Percentiles rank a stretch among this genome's conserved stretches.
Conservation (phyloP, 768 basidiomycete species). For the Trametes cinnabarina region DNA sequence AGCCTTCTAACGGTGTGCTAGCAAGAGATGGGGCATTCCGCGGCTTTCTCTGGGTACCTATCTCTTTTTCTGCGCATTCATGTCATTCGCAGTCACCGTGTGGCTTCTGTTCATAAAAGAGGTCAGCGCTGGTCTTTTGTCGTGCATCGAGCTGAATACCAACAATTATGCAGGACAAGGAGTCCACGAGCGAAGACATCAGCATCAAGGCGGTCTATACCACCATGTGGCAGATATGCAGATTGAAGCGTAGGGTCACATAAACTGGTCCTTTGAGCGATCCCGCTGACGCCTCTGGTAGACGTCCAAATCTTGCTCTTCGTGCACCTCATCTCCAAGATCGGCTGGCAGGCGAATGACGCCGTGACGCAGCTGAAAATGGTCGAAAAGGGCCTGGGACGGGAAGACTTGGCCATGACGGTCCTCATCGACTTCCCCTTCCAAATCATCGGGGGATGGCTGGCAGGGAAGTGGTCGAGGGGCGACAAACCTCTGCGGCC, state of each 20-base stretch:
- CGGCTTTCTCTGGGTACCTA: conserved; percentile 73
- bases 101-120: conserved; percentile 93
- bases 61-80: conserved; percentile 79
- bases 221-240: conserved; percentile 92
- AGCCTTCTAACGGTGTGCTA: conserved; percentile 29
- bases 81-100: conserved; percentile 81
- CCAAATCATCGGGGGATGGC: conserved; percentile 92
- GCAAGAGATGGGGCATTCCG: conserved; percentile 75
- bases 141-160: not conserved
- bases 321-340: conserved; percentile 87
- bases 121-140: conserved; percentile 41
- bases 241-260: conserved; percentile 72
- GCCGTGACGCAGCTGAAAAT: conserved; percentile 89
- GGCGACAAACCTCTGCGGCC: conserved; percentile 77
- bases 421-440: conserved; percentile 98
- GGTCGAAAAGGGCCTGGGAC: conserved; percentile 93
- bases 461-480: conserved; percentile 88
- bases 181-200: conserved; percentile 76
- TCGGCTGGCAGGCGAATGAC: conserved; percentile 94
- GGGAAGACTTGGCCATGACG: conserved; percentile 93
- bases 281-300: conserved; percentile 35
- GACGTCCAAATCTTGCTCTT: conserved; percentile 87
- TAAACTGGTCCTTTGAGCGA: not conserved
- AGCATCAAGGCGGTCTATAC: conserved; percentile 88
- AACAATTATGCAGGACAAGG: conserved; percentile 58